Evolutionary conservation across 805 yeast genomes (phyloP), one percentile per base, ranked within the genome.

Genomic region (Cyberlindnera veronae): DNA sequence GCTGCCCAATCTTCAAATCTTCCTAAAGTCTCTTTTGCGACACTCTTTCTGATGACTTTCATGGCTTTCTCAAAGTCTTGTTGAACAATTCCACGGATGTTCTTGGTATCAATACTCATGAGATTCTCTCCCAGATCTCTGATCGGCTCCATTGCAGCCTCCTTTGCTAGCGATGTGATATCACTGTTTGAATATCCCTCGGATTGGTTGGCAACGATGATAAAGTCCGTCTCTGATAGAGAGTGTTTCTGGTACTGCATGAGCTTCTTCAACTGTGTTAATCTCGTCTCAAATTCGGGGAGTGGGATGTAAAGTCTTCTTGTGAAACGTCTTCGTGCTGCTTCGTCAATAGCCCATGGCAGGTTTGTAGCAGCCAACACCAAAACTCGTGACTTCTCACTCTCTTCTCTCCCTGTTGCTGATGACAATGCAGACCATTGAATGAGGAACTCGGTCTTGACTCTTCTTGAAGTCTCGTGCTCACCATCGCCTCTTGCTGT

Each of bases 281-380:
- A 64, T 42, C 98, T 68, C 2, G 97, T 88, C 50, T 83, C 90
- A 18, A 69, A 74, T 57, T 90, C 98, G 0, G 99, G 98, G 33
- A 93, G 67, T 4, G 98, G 98, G 39, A 93, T 90, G 62, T 93
- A 90, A 56, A 87, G 95, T 37, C 97, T 70, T 54, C 95, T 76
- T 6, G 87, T 95, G 63, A 91, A 91, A 47, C 98, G 72, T 60
- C 98, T 75, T 54, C 97, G 71, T 1, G 98, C 97, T 3, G 97
- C 97, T 56, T 93, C 98, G 62, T 91, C 99, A 45, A 86, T 89
- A 2, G 88, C 84, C 99, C 99, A 91, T 0, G 99, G 99, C 46
- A 91, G 61, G 60, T 91, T 93, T 0, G 98, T 91, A 2, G 98
- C 97, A 0, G 96, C 98, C 29, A 93, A 66, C 3, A 91, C 95